Base-by-base conservation (phyloP, 108 stramenopile genomes). In the Nannochloropsis oceanica region DNA sequence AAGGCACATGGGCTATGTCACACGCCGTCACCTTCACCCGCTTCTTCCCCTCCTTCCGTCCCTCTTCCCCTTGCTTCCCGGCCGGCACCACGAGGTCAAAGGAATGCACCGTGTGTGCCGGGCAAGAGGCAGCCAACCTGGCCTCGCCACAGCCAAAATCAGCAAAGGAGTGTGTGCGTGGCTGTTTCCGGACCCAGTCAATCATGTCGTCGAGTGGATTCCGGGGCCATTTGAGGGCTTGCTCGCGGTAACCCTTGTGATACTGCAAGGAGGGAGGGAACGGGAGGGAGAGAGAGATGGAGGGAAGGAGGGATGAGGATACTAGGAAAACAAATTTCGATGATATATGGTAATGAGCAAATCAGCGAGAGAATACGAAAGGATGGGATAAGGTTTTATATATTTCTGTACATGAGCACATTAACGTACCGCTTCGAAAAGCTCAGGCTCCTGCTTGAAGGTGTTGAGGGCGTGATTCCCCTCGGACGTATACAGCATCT, bases 121-220 rank as follows among this genome's bases (percentile, higher is more conserved):
- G 59, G 59, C 59, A 73, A 42, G 82, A 73, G 11, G 92, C 89
- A 3, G 96, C 95, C 25, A 99, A 91, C 42, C 94, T 92, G 27
- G 99, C 99, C 91, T 99, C 97, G 0, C 99, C 99, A 85, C 99
- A 99, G 34, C 99, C 99, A 89, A 99, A 96, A 92, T 99, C 99
- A 13, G 97, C 99, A 25, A 98, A 91, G 44, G 94, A 91, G n/a
- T 46, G 80, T 24, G 43, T 24, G 13, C 59, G 44, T 8, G 86
- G 90, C 26, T 84, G 42, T 79, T 84, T 79, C 14, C 81, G 34
- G 73, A 97, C 84, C 93, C 92, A 92, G 42, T 91, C 89, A 22
- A 94, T 94, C 73, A 99, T 95, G 13, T 95, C 90, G 88, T 96
- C 96, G n/a, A 98, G 93, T 0, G 99, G 99, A 92, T 99, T 97